phyloP scores from a whole-genome alignment of 2,329 filamentous ascomycete species.

The Aspergillus pseudoglaucus region DNA sequence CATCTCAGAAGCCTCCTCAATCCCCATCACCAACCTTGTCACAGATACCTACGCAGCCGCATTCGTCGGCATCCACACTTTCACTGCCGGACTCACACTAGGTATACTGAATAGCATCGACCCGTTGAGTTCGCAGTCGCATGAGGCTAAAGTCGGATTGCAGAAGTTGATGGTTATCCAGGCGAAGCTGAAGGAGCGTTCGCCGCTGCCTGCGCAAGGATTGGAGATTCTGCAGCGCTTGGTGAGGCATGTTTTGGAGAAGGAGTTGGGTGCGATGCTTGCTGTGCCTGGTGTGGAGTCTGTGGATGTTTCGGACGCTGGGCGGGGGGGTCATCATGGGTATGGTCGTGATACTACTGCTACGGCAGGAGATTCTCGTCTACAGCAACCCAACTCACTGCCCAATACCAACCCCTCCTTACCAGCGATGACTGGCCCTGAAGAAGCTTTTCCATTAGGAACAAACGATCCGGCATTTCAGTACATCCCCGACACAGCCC shows the following conservation, averaged over 20 bases:
- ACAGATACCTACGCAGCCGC: conserved; percentile 18
- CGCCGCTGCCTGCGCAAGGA: conserved; percentile 13
- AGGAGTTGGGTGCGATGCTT: conserved; percentile 16
- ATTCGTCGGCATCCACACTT: conserved; percentile 20
- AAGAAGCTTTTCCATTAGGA: no score
- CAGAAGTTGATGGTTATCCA: conserved; percentile 16
- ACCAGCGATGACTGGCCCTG: no score
- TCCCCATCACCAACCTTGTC: conserved; percentile 10
- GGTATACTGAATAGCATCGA: conserved; percentile 18
- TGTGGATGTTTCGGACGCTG: no score
- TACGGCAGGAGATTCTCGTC: no score
- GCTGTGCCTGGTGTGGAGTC: neutral
- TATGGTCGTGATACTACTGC: no score
- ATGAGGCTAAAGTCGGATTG: conserved; percentile 13
- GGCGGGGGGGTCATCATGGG: no score
- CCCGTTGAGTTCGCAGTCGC: conserved; percentile 10
- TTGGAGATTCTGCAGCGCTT: conserved; percentile 15
- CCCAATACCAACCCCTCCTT: neutral
- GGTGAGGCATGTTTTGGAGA: conserved; percentile 14
- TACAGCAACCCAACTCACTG: neutral
- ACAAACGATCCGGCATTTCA: neutral
- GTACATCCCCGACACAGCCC: conserved; percentile 10
- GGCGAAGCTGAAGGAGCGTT: conserved; percentile 10
- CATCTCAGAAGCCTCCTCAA: conserved; percentile 8
- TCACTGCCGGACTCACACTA: conserved; percentile 18